Conservation (phyloP, 2,329 filamentous ascomycete genomes). For the Trichoderma citrinoviride region DNA sequence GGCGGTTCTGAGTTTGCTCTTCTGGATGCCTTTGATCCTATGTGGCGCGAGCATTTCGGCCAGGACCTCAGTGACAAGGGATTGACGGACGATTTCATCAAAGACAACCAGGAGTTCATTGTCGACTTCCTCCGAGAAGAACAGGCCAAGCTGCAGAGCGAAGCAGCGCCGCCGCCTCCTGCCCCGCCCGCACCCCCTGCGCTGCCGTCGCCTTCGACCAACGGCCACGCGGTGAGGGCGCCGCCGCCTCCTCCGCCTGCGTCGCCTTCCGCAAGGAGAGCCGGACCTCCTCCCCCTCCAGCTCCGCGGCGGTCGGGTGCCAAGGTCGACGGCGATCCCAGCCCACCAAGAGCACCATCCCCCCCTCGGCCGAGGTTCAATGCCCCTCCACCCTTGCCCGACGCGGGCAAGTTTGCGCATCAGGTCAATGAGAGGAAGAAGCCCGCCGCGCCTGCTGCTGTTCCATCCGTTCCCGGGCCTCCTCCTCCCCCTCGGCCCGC, state of each 20-base stretch:
- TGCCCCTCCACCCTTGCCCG: slow-evolving; percentile 82
- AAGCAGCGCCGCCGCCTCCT: slow-evolving; percentile 16
- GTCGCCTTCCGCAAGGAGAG: slow-evolving; percentile 23
- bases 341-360: slow-evolving; percentile 62
- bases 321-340: slow-evolving; percentile 62
- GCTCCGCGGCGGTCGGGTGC: slow-evolving; percentile 59
- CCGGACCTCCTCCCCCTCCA: slow-evolving; percentile 36
- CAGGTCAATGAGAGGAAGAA: slow-evolving; percentile 33
- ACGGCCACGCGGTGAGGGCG: slow-evolving; percentile 36
- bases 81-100: slow-evolving; percentile 64
- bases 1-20: slow-evolving; percentile 57
- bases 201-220: slow-evolving; percentile 31
- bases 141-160: slow-evolving; percentile 40
- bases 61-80: slow-evolving; percentile 62
- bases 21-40: slow-evolving; percentile 62
- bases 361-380: slow-evolving; percentile 67
- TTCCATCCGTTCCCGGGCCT: slow-evolving; percentile 31
- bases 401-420: slow-evolving; percentile 83
- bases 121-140: slow-evolving; percentile 62
- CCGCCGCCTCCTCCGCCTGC: slow-evolving; percentile 35
- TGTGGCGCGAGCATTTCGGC: slow-evolving; percentile 65
- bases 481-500: slow-evolving; percentile 50
- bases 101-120: slow-evolving; percentile 67
- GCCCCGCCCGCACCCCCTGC: slow-evolving; percentile 22
- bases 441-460: slow-evolving; percentile 23